Percentiles rank a stretch among this genome's conserved stretches.
These are phyloP conservation scores for Ascoidea tarda DNA, from an alignment of 805 yeast species.

Conservation along the genomic window DNA sequence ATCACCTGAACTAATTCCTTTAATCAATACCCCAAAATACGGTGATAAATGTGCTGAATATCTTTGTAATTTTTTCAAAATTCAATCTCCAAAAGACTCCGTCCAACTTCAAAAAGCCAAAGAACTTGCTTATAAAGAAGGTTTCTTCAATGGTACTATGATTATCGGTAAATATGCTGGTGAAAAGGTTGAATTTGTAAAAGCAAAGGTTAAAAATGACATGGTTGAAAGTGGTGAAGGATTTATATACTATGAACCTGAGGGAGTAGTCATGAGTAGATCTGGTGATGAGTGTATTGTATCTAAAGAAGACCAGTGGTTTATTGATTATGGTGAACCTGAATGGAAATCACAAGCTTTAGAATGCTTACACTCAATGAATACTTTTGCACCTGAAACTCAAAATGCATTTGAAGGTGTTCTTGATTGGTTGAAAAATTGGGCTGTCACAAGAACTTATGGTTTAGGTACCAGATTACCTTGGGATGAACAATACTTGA, in stretches of 20 bases:
- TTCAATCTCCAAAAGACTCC: constrained; percentile 87
- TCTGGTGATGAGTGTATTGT: constrained; percentile 96
- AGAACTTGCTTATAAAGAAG: constrained; percentile 92
- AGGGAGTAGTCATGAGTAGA: constrained; percentile 76
- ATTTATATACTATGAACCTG: constrained; percentile 90
- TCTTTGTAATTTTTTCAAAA: constrained; percentile 75
- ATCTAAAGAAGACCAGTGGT: constrained; percentile 98
- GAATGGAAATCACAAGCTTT: constrained; percentile 72
- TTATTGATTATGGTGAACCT: constrained; percentile 91
- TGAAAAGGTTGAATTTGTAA: constrained; percentile 81
- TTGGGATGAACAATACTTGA: constrained; percentile 90
- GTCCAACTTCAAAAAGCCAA: constrained; percentile 83
- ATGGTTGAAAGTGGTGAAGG: constrained; percentile 67
- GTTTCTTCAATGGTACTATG: constrained; percentile 83
- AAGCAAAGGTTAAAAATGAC: constrained; percentile 74
- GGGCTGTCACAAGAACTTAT: constrained; percentile 96
- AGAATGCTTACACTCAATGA: constrained; percentile 65
- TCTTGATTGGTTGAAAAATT: constrained; percentile 89
- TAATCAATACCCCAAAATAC: constrained; percentile 69
- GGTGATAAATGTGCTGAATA: constrained; percentile 83
- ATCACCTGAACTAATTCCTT: constrained; percentile 51
- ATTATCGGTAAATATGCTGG: constrained; percentile 73
- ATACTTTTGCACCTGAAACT: constrained; percentile 71
- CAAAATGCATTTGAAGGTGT: constrained; percentile 88
- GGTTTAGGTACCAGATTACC: constrained; percentile 93